phyloP scores from a whole-genome alignment of 2,329 filamentous ascomycete genomes.

The Aspergillus neotritici region DNA sequence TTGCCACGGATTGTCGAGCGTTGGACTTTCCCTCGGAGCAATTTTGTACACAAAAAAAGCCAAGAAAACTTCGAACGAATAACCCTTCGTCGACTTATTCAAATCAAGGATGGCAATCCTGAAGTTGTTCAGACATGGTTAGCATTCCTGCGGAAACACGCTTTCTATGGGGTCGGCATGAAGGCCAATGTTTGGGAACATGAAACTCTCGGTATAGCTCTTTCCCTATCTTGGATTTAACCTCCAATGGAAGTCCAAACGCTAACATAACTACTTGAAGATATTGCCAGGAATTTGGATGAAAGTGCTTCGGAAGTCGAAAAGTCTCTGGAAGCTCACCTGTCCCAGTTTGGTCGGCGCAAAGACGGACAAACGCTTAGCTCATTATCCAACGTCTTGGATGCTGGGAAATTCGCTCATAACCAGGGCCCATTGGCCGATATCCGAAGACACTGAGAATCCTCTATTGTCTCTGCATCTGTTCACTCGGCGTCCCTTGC shows the following conservation, averaged over 20 bases:
- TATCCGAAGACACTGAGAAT: constrained; percentile 22
- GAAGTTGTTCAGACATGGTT: constrained; percentile 89
- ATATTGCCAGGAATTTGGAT: constrained; percentile 40
- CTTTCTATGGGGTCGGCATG: constrained; percentile 95
- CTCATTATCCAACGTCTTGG: constrained; percentile 31
- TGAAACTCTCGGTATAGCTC: constrained; percentile 58
- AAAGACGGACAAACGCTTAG: constrained; percentile 23
- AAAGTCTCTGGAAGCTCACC: constrained; percentile 35
- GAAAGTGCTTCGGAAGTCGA: constrained; percentile 32
- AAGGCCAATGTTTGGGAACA: constrained; percentile 97
- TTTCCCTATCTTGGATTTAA: background rate
- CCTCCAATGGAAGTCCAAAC: background rate
- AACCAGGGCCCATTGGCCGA: constrained; percentile 32
- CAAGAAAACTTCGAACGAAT: constrained; percentile 97
- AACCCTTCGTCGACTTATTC: constrained; percentile 77
- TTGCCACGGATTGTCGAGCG: constrained; percentile 81
- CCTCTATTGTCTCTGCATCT: background rate
- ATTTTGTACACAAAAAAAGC: constrained; percentile 94
- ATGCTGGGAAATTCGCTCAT: constrained; percentile 33
- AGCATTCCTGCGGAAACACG: constrained; percentile 84
- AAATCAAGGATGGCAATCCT: constrained; percentile 85
- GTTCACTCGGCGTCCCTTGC: too few relatives aligned
- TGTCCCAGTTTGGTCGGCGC: constrained; percentile 39
- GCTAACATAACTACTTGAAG: constrained; percentile 22
- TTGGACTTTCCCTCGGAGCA: constrained; percentile 85